Percentiles rank a stretch among this genome's conserved stretches.
Conservation (phyloP, 2,329 filamentous ascomycete species). For the Ophiostoma montium region DNA sequence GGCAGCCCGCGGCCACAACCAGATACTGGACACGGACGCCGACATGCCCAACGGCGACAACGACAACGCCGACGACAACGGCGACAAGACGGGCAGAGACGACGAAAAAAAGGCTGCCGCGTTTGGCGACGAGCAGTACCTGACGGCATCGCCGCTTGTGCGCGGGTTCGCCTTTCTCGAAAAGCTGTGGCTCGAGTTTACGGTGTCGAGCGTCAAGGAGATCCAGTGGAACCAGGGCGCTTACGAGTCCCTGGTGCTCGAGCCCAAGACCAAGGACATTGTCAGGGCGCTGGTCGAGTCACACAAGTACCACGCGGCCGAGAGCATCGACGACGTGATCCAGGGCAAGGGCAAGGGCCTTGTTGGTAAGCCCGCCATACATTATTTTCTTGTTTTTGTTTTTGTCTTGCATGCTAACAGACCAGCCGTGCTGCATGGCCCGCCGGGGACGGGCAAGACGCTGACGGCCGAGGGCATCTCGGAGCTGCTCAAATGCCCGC, state of each 20-base stretch:
- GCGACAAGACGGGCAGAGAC: conserved; percentile 8
- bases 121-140: conserved; percentile 70
- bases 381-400: background rate
- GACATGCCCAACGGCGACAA: too few relatives aligned
- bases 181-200: conserved; percentile 83
- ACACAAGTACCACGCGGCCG: conserved; percentile 67
- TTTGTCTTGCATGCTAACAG: conserved; percentile 14
- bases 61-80: conserved; percentile 15
- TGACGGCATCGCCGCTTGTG: conserved; percentile 72
- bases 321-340: conserved; percentile 72
- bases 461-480: conserved; percentile 27
- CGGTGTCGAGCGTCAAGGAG: conserved; percentile 62
- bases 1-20: background rate
- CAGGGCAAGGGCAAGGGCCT: conserved; percentile 78
- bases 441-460: conserved; percentile 33
- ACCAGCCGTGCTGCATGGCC: conserved; percentile 62
- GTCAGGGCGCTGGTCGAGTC: conserved; percentile 73
- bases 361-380: conserved; percentile 34
- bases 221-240: conserved; percentile 76
- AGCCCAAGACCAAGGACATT: conserved; percentile 45
- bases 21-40: background rate
- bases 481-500: conserved; percentile 30
- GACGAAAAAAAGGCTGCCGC: conserved; percentile 27
- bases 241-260: conserved; percentile 67
- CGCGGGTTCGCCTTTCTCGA: conserved; percentile 78